Conservation (phyloP, 2,329 filamentous ascomycete species). For the Botrytis paeoniae region DNA sequence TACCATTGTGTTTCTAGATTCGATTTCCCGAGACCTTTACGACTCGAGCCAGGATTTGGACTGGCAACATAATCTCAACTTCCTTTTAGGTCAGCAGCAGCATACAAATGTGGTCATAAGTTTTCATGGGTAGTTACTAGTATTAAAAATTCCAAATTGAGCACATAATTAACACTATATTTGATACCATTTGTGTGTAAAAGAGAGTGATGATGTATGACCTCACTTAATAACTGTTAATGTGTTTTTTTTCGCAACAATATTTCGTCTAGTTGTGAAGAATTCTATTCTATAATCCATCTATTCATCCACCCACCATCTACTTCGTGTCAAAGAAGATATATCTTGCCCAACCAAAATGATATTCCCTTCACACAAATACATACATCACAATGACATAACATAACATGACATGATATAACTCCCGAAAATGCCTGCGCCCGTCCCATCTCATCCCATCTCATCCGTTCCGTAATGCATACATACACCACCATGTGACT, state of each 20-base stretch:
- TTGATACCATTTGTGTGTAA: neutral
- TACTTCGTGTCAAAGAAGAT: neutral
- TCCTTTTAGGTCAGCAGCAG: constrained; percentile 11
- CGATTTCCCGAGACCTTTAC: constrained; percentile 26
- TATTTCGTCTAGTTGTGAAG: neutral
- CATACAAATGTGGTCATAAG: constrained; percentile 8
- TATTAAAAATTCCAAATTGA: constrained; percentile 21
- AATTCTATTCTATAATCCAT: neutral
- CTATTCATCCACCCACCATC: neutral
- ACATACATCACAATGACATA: neutral
- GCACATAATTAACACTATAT: constrained; percentile 12
- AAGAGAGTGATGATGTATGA: neutral
- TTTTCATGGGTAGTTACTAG: constrained; percentile 19
- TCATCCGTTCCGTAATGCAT: too few relatives aligned
- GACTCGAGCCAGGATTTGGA: constrained; percentile 22
- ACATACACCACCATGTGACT: too few relatives aligned
- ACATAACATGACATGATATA: neutral
- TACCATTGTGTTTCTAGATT: constrained; percentile 38
- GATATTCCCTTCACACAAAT: neutral
- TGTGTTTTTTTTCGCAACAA: neutral
- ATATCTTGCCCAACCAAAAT: neutral
- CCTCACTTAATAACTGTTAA: neutral
- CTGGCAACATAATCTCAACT: constrained; percentile 2
- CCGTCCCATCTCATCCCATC: neutral
- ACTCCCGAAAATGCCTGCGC: neutral